Evolutionary conservation across 108 stramenopile species (phyloP).

Genomic region (Craspedostauros australis): DNA sequence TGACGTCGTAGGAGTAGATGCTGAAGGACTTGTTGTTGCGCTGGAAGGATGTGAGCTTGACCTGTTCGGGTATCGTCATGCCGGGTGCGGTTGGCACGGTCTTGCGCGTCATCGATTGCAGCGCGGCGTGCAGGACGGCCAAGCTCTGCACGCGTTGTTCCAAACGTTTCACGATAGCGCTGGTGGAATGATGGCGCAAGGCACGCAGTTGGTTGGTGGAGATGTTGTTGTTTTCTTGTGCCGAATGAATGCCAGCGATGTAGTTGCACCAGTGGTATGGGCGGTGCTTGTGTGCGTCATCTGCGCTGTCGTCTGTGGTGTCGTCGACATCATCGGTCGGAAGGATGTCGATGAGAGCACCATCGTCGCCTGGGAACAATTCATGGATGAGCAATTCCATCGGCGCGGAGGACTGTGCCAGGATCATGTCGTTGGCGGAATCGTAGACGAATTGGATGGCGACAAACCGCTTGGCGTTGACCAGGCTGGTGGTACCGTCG

Average conservation of each 20-base stretch:
- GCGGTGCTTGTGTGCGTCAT: neutral
- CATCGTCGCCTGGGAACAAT: conserved; percentile 38
- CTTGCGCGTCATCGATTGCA: too few species aligned
- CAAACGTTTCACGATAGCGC: too few species aligned
- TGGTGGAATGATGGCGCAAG: too few species aligned
- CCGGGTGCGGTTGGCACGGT: too few species aligned
- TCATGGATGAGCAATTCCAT: conserved; percentile 20
- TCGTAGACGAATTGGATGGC: conserved; percentile 24
- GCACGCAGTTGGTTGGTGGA: too few species aligned
- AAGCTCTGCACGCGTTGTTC: too few species aligned
- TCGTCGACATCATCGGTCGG: neutral
- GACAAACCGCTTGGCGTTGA: conserved; percentile 11
- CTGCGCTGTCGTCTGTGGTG: neutral
- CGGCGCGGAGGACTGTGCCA: conserved; percentile 3
- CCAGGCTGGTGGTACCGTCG: neutral
- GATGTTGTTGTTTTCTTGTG: too few species aligned
- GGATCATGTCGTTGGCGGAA: conserved; percentile 1
- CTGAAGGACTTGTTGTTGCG: too few species aligned
- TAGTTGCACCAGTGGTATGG: conserved; percentile 83
- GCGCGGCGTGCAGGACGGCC: too few species aligned
- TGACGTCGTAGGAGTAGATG: too few species aligned
- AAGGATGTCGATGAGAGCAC: neutral
- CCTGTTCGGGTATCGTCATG: too few species aligned
- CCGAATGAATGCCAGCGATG: conserved; percentile 52
- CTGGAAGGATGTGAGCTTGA: too few species aligned